Conservation (phyloP, 768 basidiomycete genomes). For the Leccinum rimulosum region DNA sequence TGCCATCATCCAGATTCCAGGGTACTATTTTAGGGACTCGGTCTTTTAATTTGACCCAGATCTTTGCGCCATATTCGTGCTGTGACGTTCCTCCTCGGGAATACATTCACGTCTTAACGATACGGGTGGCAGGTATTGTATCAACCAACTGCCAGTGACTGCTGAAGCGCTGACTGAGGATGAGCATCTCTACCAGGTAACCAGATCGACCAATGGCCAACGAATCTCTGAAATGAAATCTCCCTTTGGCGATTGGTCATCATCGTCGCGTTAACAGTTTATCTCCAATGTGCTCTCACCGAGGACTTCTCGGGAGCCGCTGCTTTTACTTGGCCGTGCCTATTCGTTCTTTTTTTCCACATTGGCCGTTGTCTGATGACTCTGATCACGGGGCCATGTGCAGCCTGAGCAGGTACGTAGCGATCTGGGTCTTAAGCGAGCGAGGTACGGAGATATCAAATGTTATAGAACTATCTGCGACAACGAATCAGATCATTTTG, state of each 20-base stretch:
- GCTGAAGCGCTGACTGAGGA: neutral
- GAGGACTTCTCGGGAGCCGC: neutral
- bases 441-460: neutral
- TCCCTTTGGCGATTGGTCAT: neutral
- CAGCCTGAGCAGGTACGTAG: neutral
- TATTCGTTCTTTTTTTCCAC: neutral
- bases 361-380: neutral
- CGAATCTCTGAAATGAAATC: neutral
- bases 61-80: neutral
- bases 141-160: neutral
- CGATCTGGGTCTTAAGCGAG: neutral
- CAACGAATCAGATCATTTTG: neutral
- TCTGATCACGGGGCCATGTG: neutral
- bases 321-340: neutral
- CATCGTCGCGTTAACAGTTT: neutral
- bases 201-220: neutral
- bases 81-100: conserved; percentile 6
- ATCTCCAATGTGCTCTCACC: neutral
- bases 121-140: neutral
- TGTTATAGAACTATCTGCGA: neutral
- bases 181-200: neutral
- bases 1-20: neutral
- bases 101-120: neutral
- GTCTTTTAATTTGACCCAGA: neutral
- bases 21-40: too few relatives aligned